These are phyloP conservation scores for Alternaria triticina DNA, from an alignment of 2,329 filamentous ascomycete species.

Conservation along the genomic window DNA sequence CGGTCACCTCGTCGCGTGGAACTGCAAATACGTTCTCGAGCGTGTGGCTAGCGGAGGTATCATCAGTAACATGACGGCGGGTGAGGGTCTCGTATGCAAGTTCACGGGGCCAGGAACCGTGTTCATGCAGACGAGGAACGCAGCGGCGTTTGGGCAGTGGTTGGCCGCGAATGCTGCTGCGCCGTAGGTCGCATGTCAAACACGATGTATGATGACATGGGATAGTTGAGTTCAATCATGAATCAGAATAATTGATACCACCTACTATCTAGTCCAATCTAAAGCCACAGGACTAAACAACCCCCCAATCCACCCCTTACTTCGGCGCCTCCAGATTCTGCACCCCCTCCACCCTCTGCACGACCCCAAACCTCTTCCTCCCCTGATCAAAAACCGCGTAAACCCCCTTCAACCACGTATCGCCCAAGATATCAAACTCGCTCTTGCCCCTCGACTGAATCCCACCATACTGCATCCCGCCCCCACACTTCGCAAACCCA, in stretches of 20 bases:
- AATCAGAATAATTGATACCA: neutral
- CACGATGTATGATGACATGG: neutral
- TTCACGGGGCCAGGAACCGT: conserved; percentile 89
- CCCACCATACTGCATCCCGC: conserved; percentile 66
- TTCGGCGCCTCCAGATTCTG: conserved; percentile 31
- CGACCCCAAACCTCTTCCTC: conserved; percentile 64
- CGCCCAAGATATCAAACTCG: conserved; percentile 68
- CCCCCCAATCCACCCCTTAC: neutral
- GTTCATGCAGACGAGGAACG: conserved; percentile 90
- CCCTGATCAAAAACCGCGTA: conserved; percentile 72
- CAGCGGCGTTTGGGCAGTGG: conserved; percentile 66
- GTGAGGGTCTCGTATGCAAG: conserved; percentile 91
- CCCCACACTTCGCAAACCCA: conserved; percentile 62
- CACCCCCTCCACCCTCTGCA: conserved; percentile 55
- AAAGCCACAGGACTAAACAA: neutral
- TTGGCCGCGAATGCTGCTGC: conserved; percentile 41
- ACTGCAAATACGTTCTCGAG: conserved; percentile 91
- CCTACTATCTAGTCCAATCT: neutral
- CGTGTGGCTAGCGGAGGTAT: conserved; percentile 89
- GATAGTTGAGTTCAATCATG: neutral
- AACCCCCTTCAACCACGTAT: conserved; percentile 68
- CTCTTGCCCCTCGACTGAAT: conserved; percentile 60
- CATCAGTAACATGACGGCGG: conserved; percentile 82
- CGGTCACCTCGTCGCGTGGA: conserved; percentile 94
- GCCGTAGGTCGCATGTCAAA: neutral